These are phyloP conservation scores for Urochloa ruziziensis DNA, from an alignment of 176 grass and related monocot species.

Conservation along the genomic window DNA sequence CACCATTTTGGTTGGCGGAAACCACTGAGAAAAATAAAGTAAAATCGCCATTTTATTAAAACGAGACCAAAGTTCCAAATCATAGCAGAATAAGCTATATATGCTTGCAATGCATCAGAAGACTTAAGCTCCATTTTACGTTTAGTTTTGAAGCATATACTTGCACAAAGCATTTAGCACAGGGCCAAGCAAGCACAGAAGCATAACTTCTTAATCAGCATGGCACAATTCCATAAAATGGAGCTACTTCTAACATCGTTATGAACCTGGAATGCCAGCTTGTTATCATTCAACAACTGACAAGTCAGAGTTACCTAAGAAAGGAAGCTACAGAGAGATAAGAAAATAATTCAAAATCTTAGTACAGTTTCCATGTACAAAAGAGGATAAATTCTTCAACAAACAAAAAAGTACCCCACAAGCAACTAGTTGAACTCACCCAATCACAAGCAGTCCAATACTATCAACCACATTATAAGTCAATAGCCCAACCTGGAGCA, in stretches of 20 bases:
- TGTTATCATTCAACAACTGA: neutral
- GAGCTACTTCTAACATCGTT: neutral
- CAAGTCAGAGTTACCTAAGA: neutral
- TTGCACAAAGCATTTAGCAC: neutral
- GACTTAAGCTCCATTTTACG: neutral
- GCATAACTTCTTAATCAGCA: neutral
- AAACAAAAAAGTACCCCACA: constrained; percentile 1
- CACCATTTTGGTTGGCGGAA: neutral
- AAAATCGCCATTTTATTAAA: neutral
- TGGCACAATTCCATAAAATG: neutral
- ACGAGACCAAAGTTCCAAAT: neutral
- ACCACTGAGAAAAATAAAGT: neutral
- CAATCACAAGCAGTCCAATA: constrained; percentile 9
- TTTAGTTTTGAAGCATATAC: neutral
- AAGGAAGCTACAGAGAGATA: constrained; percentile 18
- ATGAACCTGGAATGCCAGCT: neutral
- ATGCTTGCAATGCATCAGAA: neutral
- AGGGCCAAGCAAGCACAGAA: neutral
- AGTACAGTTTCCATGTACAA: neutral
- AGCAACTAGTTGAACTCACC: neutral
- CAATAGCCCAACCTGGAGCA: neutral
- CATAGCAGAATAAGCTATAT: neutral
- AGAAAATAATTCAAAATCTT: neutral
- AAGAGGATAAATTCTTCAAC: neutral
- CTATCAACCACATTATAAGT: constrained; percentile 13